Base-by-base conservation (phyloP, 345 rosid species). In the Syzygium aromaticum region DNA sequence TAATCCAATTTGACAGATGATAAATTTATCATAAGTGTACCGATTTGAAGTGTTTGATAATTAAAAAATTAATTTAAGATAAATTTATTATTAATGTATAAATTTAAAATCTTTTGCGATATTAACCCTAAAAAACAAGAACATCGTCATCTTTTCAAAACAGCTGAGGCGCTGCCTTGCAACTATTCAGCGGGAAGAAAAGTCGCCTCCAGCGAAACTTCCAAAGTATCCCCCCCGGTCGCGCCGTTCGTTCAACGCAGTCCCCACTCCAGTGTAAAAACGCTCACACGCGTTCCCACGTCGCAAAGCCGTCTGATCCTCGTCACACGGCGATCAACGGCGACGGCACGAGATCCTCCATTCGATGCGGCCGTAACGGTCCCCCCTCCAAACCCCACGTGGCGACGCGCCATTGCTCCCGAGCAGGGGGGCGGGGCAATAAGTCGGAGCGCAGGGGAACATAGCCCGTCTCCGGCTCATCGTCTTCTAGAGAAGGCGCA, bases 401-500 rank as follows among this genome's bases (percentile, higher is more conserved):
- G 87, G 87, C 84, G 78, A 30, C 27, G 49, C 49, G 4, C 30
- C 38, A 40, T 86, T n/a, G 17, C 54, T 33, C 8, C 63, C 8
- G 5, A 22, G 46, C 19, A 25, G 22, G 9, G 77, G 78, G 51
- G 23, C n/a, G n/a, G 16, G 57, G 3, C 27, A 14, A n/a, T 30
- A 7, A 3, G 52, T 38, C 27, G 1, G 25, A 11, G 49, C 82
- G 49, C 82, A 38, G 49, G 82, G 82, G 82, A 38, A 73, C 25
- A 19, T 38, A 25, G 27, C 27, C 27, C 22, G 46, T 8, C 80
- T 38, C 21, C 49, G 15, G 80, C 80, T 38, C 80, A 17, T 17
- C 14, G 27, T 61, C 51, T 84, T 27, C 73, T 63, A 15, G 88
- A 43, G 57, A 73, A 84, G 91, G 89, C 90, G 89, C 92, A 84